A percentile compares a stretch with the other conserved stretches of the same genome.
Evolutionary conservation across 305 asterid genomes (phyloP).

Genomic region (Solanum hybrid): DNA sequence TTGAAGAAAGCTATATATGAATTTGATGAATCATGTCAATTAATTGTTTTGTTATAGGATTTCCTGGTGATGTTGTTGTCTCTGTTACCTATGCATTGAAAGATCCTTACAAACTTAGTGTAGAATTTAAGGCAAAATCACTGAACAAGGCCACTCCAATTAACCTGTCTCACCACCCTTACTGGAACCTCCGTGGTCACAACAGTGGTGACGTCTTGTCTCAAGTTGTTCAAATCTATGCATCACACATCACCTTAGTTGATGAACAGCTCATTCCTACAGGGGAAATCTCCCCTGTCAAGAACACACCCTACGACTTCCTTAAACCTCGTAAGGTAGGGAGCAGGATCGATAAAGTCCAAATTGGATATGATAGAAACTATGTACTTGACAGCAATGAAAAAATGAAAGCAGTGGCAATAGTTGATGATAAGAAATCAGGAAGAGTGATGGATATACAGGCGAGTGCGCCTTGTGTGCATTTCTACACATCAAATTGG

Average conservation of each 20-base stretch:
- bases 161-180: slow-evolving; percentile 12
- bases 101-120: background rate
- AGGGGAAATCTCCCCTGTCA: background rate
- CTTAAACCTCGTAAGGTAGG: slow-evolving; percentile 1
- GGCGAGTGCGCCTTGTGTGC: slow-evolving; percentile 6
- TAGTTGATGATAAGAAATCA: slow-evolving; percentile 4
- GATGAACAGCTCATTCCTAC: slow-evolving; percentile 11
- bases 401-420: slow-evolving; percentile 4
- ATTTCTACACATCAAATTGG: slow-evolving; percentile 7
- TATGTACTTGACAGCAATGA: background rate
- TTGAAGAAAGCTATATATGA: background rate
- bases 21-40: background rate
- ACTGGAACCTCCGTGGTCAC: slow-evolving; percentile 18
- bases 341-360: slow-evolving; percentile 2
- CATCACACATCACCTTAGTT: slow-evolving; percentile 3
- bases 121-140: slow-evolving; percentile 9
- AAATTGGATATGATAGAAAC: slow-evolving; percentile 11
- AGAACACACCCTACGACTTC: slow-evolving; percentile 9
- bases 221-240: background rate
- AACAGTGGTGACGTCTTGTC: slow-evolving; percentile 10
- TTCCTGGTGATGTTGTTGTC: slow-evolving; percentile 10
- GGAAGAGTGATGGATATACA: slow-evolving; percentile 6
- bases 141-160: slow-evolving; percentile 10
- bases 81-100: slow-evolving; percentile 6
- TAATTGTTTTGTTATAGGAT: slow-evolving; percentile 4